Conservation (phyloP, 1,139 yeast genomes). For the Sugiyamaella neomexicana region DNA sequence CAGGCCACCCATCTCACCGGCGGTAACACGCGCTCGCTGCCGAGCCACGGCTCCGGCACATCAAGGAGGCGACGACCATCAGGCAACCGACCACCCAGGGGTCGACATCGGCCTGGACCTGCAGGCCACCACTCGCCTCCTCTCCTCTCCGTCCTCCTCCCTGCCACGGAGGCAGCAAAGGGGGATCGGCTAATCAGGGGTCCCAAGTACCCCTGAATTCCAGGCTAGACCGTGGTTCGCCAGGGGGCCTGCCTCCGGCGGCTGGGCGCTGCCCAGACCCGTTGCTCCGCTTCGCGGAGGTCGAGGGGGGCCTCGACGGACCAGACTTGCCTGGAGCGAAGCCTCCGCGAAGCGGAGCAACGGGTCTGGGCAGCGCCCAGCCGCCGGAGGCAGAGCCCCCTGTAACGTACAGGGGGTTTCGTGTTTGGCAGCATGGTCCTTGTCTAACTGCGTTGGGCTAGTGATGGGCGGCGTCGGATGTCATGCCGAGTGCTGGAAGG, state of each 20-base stretch:
- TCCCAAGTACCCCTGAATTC: background rate
- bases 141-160: no score
- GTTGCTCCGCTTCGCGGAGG: background rate
- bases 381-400: background rate
- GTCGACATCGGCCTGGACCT: no score
- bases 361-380: conserved; percentile 4
- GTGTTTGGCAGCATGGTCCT: background rate
- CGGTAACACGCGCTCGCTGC: no score
- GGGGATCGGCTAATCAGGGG: background rate
- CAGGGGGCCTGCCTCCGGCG: background rate
- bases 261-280: background rate
- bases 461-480: background rate
- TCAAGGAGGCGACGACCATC: no score
- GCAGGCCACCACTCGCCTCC: no score
- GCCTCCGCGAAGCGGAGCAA: background rate
- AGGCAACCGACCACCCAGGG: no score
- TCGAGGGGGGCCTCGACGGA: background rate
- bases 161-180: background rate
- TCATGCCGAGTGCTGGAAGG: background rate
- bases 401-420: background rate
- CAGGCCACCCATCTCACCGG: no score
- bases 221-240: background rate
- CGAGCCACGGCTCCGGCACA: no score
- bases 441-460: background rate
- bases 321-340: background rate